These are phyloP conservation scores for Starmerella powellii DNA, from an alignment of 805 yeast species.

Conservation along the genomic window DNA sequence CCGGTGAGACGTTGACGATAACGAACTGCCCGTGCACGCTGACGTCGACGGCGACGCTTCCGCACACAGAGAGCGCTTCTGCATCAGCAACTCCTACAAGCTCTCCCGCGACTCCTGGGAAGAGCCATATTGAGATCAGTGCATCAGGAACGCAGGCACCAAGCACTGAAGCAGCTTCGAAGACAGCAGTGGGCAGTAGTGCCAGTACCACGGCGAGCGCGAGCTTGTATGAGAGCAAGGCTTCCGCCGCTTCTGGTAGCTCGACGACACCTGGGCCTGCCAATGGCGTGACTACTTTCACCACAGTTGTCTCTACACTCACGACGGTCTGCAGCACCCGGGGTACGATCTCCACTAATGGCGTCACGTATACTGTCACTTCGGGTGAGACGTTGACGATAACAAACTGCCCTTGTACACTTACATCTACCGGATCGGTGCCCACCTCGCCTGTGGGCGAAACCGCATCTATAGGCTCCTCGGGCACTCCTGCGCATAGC, in stretches of 20 bases:
- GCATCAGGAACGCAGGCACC: too few species aligned
- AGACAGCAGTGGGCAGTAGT: too few species aligned
- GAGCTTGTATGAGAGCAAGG: too few species aligned
- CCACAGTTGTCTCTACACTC: constrained; percentile 6
- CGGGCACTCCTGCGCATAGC: too few species aligned
- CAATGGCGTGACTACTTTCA: background rate
- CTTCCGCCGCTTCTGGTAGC: too few species aligned
- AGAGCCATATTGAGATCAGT: too few species aligned
- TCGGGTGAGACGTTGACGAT: constrained; percentile 62
- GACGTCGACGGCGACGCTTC: constrained; percentile 13
- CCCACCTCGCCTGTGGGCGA: constrained; percentile 8
- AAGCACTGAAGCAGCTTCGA: too few species aligned
- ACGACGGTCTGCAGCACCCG: constrained; percentile 46
- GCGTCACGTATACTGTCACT: constrained; percentile 55
- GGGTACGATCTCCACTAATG: constrained; percentile 47
- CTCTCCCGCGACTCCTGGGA: too few species aligned
- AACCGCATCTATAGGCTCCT: constrained; percentile 8
- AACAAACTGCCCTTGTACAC: constrained; percentile 32
- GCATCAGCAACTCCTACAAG: too few species aligned
- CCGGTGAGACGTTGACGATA: constrained; percentile 61
- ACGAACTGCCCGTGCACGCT: constrained; percentile 30
- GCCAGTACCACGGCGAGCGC: too few species aligned
- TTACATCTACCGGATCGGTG: constrained; percentile 8
- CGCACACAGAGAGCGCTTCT: too few species aligned
- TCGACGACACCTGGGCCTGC: too few species aligned